Evolutionary conservation across 257 asterid species (phyloP).

Genomic region (Mitragyna speciosa): DNA sequence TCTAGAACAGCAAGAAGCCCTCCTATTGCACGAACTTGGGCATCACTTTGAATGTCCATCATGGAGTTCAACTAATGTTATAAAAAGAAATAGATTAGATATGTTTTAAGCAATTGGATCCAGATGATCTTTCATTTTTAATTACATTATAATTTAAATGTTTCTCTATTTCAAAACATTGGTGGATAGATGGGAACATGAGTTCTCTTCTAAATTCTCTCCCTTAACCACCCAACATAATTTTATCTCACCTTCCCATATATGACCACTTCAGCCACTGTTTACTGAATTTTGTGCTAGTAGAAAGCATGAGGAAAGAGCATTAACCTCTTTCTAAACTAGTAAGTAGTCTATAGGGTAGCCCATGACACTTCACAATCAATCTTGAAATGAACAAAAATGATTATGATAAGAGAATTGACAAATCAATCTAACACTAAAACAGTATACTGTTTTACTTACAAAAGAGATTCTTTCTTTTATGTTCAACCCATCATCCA

Average conservation of each 20-base stretch:
- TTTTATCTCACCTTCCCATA: background rate
- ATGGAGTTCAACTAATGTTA: conserved; percentile 79
- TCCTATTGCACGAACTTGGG: conserved; percentile 95
- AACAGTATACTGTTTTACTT: conserved; percentile 34
- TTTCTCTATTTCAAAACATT: background rate
- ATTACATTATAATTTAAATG: no score
- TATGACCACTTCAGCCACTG: background rate
- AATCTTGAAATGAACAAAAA: conserved; percentile 9
- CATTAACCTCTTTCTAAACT: background rate
- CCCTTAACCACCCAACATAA: conserved; percentile 2
- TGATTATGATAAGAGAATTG: background rate
- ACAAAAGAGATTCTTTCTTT: conserved; percentile 86
- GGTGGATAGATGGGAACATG: background rate
- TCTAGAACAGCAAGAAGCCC: conserved; percentile 97
- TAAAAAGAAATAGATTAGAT: conserved; percentile 3
- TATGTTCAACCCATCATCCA: conserved; percentile 82
- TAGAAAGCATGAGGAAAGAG: background rate
- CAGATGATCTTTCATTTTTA: background rate
- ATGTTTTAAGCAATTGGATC: background rate
- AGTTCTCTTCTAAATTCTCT: background rate
- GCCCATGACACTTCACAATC: background rate
- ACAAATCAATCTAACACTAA: background rate
- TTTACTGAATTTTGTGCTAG: background rate
- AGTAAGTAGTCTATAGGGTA: background rate
- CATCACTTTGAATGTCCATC: conserved; percentile 91